These are phyloP conservation scores for Exophiala sideris DNA, from an alignment of 2,329 filamentous ascomycete genomes.

Conservation along the genomic window DNA sequence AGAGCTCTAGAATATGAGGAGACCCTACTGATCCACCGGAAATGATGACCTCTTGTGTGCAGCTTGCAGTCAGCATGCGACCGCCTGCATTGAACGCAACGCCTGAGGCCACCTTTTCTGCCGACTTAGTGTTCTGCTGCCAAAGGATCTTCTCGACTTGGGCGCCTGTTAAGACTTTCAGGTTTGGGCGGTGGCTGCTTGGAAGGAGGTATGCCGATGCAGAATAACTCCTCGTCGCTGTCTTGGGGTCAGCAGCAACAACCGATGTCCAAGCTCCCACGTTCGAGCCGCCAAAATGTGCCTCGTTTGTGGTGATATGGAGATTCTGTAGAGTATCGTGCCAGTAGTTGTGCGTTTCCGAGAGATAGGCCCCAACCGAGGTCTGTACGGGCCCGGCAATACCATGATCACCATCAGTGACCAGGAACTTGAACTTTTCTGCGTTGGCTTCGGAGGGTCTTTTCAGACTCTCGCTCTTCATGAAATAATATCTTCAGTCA, in stretches of 20 bases:
- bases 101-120: neutral
- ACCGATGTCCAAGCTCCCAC: neutral
- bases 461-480: neutral
- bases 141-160: slow-evolving; percentile 25
- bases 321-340: neutral
- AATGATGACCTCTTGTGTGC: slow-evolving; percentile 54
- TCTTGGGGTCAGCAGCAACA: neutral
- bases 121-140: neutral
- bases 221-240: slow-evolving; percentile 1
- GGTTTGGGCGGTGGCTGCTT: neutral
- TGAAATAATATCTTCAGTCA: neutral
- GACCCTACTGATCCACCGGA: slow-evolving; percentile 57
- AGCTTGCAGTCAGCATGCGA: neutral
- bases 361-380: neutral
- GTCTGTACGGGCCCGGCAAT: neutral
- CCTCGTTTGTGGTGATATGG: neutral
- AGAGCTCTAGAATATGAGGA: slow-evolving; percentile 57
- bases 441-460: neutral
- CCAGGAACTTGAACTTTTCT: neutral
- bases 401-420: neutral
- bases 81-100: neutral
- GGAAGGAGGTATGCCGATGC: neutral
- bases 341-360: neutral
- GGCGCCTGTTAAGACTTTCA: slow-evolving; percentile 13
- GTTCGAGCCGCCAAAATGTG: neutral